phyloP scores from a whole-genome alignment of 768 basidiomycete species.

The Cubamyces sp. region DNA sequence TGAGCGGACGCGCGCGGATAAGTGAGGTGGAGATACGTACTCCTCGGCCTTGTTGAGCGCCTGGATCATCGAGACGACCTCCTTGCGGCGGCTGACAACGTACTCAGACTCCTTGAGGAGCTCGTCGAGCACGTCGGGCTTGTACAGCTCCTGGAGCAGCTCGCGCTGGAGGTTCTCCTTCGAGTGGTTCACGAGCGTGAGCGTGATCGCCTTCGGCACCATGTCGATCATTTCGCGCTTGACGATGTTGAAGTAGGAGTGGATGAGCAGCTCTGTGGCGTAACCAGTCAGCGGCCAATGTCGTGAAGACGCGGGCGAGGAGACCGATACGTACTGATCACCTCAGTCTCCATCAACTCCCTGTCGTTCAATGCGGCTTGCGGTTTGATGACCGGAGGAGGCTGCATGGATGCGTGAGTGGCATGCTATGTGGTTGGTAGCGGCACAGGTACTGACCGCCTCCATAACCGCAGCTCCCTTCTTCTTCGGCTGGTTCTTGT shows the following conservation, averaged over 20 bases:
- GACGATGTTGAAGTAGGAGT: conserved; percentile 97
- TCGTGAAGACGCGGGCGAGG: neutral
- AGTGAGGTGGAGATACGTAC: conserved; percentile 48
- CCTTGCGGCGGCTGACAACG: conserved; percentile 89
- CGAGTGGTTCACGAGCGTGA: conserved; percentile 89
- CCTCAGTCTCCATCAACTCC: conserved; percentile 98
- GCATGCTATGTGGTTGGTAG: conserved; percentile 23
- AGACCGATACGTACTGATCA: conserved; percentile 84
- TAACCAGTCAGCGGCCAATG: neutral
- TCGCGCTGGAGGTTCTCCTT: conserved; percentile 96
- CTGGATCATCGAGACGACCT: conserved; percentile 89
- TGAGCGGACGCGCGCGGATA: neutral
- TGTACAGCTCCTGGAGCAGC: conserved; percentile 94
- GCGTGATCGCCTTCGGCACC: conserved; percentile 94
- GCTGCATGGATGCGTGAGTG: conserved; percentile 45
- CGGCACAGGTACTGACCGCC: conserved; percentile 42
- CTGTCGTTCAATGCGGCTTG: conserved; percentile 90
- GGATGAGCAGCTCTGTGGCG: conserved; percentile 85
- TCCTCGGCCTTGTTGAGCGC: conserved; percentile 98
- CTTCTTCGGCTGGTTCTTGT: conserved; percentile 66
- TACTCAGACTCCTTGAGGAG: conserved; percentile 93
- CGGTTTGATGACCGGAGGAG: conserved; percentile 86
- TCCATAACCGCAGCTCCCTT: conserved; percentile 62
- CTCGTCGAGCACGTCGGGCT: conserved; percentile 94
- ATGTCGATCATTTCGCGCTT: conserved; percentile 99